Conservation (phyloP, 176 grass and related monocot species). For the Musa schizocarpa region DNA sequence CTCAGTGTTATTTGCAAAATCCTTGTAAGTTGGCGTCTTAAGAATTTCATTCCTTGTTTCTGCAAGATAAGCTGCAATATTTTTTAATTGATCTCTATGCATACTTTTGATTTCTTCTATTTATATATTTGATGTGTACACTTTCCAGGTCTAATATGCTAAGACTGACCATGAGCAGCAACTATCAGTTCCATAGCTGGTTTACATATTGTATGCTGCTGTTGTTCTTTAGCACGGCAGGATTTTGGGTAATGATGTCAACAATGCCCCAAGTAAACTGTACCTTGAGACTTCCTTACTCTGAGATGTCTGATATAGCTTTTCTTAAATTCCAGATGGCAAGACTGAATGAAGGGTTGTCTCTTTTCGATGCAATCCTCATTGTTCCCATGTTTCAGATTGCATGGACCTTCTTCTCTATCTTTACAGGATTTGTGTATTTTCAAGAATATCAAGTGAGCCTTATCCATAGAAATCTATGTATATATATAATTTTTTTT, state of each 20-base stretch:
- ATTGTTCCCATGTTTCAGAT: slow-evolving; percentile 99
- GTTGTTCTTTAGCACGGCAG: slow-evolving; percentile 78
- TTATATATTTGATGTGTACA: background rate
- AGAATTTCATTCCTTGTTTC: slow-evolving; percentile 16
- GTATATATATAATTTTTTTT: background rate
- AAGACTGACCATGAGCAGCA: slow-evolving; percentile 79
- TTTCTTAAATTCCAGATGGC: slow-evolving; percentile 60
- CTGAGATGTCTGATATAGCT: slow-evolving; percentile 23
- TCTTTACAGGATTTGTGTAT: slow-evolving; percentile 99
- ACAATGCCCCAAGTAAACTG: background rate
- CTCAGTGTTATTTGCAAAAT: slow-evolving; percentile 97
- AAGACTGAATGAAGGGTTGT: slow-evolving; percentile 91
- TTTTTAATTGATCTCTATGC: slow-evolving; percentile 9
- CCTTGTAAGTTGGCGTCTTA: slow-evolving; percentile 50
- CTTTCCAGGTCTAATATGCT: slow-evolving; percentile 87
- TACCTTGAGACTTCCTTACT: background rate
- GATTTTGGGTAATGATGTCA: slow-evolving; percentile 79
- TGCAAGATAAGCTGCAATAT: background rate
- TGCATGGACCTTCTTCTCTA: slow-evolving; percentile 99
- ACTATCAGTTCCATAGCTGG: slow-evolving; percentile 91
- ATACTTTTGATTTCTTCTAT: slow-evolving; percentile 22
- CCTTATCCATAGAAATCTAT: slow-evolving; percentile 7
- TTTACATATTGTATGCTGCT: slow-evolving; percentile 88
- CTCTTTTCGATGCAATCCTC: slow-evolving; percentile 91
- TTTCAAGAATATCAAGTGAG: slow-evolving; percentile 99